Evolutionary conservation across 306 rosid genomes (phyloP), one percentile per base, ranked within the genome.

Genomic region (Pyrus pyrifolia): DNA sequence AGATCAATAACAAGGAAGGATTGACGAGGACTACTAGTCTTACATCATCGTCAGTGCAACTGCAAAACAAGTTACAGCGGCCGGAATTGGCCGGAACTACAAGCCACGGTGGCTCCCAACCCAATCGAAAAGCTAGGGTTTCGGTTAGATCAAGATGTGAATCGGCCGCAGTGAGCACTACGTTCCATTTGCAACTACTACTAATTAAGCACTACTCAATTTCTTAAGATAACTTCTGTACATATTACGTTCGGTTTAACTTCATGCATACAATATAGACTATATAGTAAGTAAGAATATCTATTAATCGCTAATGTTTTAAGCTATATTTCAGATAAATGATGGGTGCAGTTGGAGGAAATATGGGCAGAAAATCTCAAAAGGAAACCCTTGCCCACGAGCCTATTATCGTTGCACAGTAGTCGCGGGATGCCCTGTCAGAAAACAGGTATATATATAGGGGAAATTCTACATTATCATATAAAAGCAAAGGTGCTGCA

Each of bases 271-370:
- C 33, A 46, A 52, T 8, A 64, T 33, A 78, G 19, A 59, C 33
- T 22, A 52, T 8, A 53, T 33, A 78, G 19, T 21, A 52, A 59
- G 12, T 23, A n/a, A 29, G 31, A 14, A 6, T 17, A 51, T 14
- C 17, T 49, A 14, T 49, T 21, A 22, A 40, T 61, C 46, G 14
- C 19, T 18, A 17, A 64, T 17, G 7, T 51, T 18, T n/a, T 58
- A 17, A 60, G 25, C 55, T 30, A 64, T 40, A 23, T 5, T 53
- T 23, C 73, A 94, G 98, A 89, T 94, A 96, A 90, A 92, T 33
- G 98, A 94, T 84, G 98, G 98, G 2, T 92, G 98, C 13, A 97
- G 92, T 79, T 94, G 98, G 98, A 89, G 98, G 77, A 94, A 94
- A 89, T 94, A 94, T 70, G 98, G 98, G 23, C 98, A 94, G 71